A percentile compares a stretch with the other conserved stretches of the same genome.
Evolutionary conservation across 768 basidiomycete species (phyloP).

Genomic region (Myochromella boudieri): DNA sequence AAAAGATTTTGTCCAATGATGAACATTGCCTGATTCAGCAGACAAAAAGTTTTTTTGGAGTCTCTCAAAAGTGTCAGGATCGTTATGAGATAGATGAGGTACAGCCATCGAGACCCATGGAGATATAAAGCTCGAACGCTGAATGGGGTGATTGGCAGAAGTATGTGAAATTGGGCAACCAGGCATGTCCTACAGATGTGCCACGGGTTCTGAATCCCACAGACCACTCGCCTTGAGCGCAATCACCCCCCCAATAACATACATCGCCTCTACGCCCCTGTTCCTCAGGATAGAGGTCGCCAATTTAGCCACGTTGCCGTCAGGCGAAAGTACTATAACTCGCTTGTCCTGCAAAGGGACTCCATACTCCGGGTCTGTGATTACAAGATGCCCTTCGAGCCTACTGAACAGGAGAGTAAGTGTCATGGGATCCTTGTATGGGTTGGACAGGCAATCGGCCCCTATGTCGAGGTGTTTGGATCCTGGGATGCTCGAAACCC

Average conservation of each 20-base stretch:
- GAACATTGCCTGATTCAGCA: too few relatives aligned
- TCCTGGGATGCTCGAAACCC: slow-evolving; percentile 15
- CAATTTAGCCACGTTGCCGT: slow-evolving; percentile 20
- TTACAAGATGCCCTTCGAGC: slow-evolving; percentile 16
- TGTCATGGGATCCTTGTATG: slow-evolving; percentile 24
- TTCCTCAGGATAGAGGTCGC: slow-evolving; percentile 21
- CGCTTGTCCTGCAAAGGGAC: slow-evolving; percentile 8
- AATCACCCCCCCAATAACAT: slow-evolving; percentile 3
- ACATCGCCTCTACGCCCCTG: slow-evolving; percentile 4
- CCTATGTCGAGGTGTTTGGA: slow-evolving; percentile 19
- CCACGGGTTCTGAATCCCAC: not conserved
- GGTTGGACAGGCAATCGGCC: slow-evolving; percentile 15
- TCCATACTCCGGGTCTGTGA: slow-evolving; percentile 17
- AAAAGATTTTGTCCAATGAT: slow-evolving; percentile 9
- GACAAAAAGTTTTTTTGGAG: too few relatives aligned
- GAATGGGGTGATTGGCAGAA: not conserved
- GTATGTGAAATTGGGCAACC: not conserved
- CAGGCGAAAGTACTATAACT: slow-evolving; percentile 19
- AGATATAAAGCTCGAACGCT: too few relatives aligned
- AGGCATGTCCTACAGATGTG: slow-evolving; percentile 3
- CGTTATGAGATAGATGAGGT: too few relatives aligned
- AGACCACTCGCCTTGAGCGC: slow-evolving; percentile 1
- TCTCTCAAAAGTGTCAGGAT: too few relatives aligned
- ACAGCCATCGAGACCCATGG: too few relatives aligned
- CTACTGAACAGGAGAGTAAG: slow-evolving; percentile 18